Evolutionary conservation across 129 eudicot species (phyloP).

Genomic region (Arctium lappa): DNA sequence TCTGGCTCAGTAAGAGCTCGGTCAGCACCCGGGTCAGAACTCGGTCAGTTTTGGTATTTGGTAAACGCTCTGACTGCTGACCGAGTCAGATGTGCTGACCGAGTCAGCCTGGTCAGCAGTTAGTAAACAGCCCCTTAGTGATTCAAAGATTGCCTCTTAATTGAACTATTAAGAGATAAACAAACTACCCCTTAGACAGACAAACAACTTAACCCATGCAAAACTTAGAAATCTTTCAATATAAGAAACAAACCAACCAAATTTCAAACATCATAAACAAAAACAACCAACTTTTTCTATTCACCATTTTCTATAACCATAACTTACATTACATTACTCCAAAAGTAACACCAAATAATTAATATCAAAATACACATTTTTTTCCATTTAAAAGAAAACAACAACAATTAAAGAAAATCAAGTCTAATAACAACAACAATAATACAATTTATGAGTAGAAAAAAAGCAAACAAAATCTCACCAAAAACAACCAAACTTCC

Average conservation of each 20-base stretch:
- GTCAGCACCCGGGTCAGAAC: too few relatives aligned
- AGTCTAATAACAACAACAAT: conserved; percentile 7
- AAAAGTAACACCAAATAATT: background rate
- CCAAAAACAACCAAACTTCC: background rate
- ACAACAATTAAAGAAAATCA: conserved; percentile 3
- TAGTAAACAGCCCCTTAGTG: too few relatives aligned
- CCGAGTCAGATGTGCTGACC: too few relatives aligned
- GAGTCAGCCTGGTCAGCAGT: too few relatives aligned
- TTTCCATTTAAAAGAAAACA: background rate
- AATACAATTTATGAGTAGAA: conserved; percentile 20
- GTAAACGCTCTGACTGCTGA: too few relatives aligned
- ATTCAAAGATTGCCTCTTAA: too few relatives aligned
- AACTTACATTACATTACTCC: background rate
- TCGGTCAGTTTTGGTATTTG: too few relatives aligned
- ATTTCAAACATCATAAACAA: background rate
- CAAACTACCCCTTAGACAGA: background rate
- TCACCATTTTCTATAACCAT: background rate
- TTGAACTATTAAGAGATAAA: too few relatives aligned
- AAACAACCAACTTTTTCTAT: background rate
- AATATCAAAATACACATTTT: background rate
- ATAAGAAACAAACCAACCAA: background rate
- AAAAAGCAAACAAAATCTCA: conserved; percentile 23
- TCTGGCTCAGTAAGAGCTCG: too few relatives aligned
- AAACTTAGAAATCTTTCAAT: background rate
- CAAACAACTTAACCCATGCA: background rate